These are phyloP conservation scores for Neurospora sp. DNA, from an alignment of 495 filamentous ascomycete genomes.

Conservation along the genomic window DNA sequence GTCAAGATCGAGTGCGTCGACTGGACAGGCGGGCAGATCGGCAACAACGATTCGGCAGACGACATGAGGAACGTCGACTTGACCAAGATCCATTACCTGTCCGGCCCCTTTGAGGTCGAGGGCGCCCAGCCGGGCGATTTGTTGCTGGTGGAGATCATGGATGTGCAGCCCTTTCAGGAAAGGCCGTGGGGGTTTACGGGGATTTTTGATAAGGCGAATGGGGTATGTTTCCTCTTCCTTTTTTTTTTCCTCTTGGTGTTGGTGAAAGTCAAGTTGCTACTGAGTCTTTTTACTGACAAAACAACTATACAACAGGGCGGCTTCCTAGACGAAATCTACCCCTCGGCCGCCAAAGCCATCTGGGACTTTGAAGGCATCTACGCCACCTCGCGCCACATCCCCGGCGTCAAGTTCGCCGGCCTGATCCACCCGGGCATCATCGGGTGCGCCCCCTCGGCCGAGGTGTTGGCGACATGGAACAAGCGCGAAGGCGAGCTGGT, in stretches of 20 bases:
- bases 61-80: constrained; percentile 82
- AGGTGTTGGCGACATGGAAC: constrained; percentile 63
- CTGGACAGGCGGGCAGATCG: constrained; percentile 83
- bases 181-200: constrained; percentile 91
- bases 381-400: constrained; percentile 84
- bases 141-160: constrained; percentile 86
- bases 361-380: constrained; percentile 98
- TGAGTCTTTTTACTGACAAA: too few species aligned
- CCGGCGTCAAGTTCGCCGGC: constrained; percentile 79
- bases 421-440: constrained; percentile 92
- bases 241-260: background rate
- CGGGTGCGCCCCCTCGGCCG: constrained; percentile 75
- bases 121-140: constrained; percentile 81
- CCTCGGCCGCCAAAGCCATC: constrained; percentile 83
- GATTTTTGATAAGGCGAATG: constrained; percentile 73
- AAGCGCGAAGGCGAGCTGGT: constrained; percentile 72
- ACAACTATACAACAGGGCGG: constrained; percentile 44
- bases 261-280: background rate
- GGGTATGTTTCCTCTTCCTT: constrained; percentile 21
- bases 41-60: constrained; percentile 81
- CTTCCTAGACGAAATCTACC: constrained; percentile 85
- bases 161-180: constrained; percentile 83
- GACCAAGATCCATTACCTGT: constrained; percentile 76
- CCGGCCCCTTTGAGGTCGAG: constrained; percentile 84
- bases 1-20: constrained; percentile 96